These are phyloP conservation scores for Irpex sp. DNA, from an alignment of 1,284 basidiomycete species.

Conservation along the genomic window DNA sequence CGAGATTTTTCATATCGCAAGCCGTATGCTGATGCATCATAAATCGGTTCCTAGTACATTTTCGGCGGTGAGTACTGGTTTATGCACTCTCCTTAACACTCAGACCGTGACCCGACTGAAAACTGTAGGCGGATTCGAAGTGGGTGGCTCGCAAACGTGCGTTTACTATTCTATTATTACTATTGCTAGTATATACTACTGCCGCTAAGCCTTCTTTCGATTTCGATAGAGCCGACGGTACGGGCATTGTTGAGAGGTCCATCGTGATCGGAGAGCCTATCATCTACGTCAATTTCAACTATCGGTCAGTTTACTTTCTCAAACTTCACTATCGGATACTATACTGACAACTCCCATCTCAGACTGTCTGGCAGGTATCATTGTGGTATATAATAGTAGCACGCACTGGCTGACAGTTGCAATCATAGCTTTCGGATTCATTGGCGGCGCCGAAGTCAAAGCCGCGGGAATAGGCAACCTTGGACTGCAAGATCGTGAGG, in stretches of 20 bases:
- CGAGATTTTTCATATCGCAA: neutral
- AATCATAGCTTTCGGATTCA: constrained; percentile 47
- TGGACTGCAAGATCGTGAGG: constrained; percentile 62
- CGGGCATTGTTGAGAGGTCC: constrained; percentile 39
- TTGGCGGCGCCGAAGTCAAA: constrained; percentile 56
- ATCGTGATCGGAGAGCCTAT: constrained; percentile 43
- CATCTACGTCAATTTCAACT: constrained; percentile 42
- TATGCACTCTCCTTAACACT: no score
- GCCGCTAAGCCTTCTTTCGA: no score
- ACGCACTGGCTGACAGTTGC: neutral
- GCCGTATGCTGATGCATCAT: neutral
- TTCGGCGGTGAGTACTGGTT: constrained; percentile 49
- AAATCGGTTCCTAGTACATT: constrained; percentile 51
- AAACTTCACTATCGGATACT: neutral
- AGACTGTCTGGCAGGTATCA: constrained; percentile 3
- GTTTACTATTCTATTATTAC: constrained; percentile 1
- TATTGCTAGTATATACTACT: no score
- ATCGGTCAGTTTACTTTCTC: constrained; percentile 27
- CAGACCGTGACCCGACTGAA: no score
- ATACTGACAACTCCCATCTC: neutral
- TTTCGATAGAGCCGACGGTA: constrained; percentile 24
- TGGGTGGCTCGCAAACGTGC: constrained; percentile 24
- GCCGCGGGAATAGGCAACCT: constrained; percentile 61
- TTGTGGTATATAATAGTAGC: neutral
- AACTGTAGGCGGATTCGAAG: constrained; percentile 36